Percentiles rank a stretch among this genome's conserved stretches.
Evolutionary conservation across 768 basidiomycete species (phyloP).

Genomic region (Suillus americanus): DNA sequence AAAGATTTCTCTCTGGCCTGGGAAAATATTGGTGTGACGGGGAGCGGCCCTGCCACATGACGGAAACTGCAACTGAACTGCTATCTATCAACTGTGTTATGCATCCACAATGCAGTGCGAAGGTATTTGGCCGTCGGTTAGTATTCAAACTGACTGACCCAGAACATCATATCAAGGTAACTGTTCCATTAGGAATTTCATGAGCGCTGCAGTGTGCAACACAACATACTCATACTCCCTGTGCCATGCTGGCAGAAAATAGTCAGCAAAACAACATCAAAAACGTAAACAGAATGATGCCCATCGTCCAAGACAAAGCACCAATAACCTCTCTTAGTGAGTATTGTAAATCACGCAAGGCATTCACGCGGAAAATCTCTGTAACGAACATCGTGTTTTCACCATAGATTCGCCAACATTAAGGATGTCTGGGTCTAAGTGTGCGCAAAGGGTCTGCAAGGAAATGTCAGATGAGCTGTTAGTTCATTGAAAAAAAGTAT

Average conservation of each 20-base stretch:
- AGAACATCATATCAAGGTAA: neutral
- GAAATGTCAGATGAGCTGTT: neutral
- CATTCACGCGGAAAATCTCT: neutral
- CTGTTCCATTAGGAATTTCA: neutral
- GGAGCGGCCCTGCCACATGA: neutral
- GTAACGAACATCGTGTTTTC: neutral
- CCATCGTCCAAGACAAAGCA: neutral
- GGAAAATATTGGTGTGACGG: neutral
- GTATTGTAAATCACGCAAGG: neutral
- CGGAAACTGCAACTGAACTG: neutral
- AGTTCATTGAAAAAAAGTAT: neutral
- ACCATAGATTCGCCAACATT: neutral
- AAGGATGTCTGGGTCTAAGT: neutral
- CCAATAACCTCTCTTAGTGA: neutral
- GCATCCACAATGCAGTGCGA: neutral
- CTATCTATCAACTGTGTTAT: neutral
- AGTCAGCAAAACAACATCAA: neutral
- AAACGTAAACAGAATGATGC: neutral
- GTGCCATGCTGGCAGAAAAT: neutral
- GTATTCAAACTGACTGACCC: neutral
- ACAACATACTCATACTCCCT: neutral
- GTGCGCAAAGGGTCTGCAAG: neutral
- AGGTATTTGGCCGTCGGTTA: neutral
- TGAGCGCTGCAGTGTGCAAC: neutral
- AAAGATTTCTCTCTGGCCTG: neutral